A percentile compares a stretch with the other conserved stretches of the same genome.
Evolutionary conservation across 257 asterid species (phyloP).

Genomic region (Petrea volubilis): DNA sequence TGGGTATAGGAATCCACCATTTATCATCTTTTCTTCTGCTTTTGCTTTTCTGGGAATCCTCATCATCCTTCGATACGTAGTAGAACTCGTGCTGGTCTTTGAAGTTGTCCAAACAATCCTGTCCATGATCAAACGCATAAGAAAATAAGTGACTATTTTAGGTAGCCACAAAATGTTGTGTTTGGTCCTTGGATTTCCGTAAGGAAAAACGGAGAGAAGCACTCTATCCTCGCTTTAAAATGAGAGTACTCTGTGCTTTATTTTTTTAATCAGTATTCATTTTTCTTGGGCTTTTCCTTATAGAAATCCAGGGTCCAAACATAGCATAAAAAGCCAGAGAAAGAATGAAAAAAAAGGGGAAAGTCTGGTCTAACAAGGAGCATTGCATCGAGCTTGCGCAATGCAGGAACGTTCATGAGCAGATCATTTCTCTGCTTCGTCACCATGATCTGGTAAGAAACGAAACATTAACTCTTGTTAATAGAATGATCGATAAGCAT

Average conservation of each 20-base stretch:
- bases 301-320: too few species aligned
- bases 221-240: too few species aligned
- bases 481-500: neutral
- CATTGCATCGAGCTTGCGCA: constrained; percentile 59
- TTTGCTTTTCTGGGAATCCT: constrained; percentile 31
- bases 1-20: constrained; percentile 72
- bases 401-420: constrained; percentile 57
- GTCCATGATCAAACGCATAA: neutral
- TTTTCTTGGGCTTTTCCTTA: too few species aligned
- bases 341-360: constrained; percentile 1
- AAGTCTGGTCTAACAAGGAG: constrained; percentile 46
- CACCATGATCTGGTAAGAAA: constrained; percentile 46
- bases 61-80: constrained; percentile 45
- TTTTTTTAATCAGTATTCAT: too few species aligned
- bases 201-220: too few species aligned
- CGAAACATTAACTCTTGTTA: neutral
- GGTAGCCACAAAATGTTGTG: neutral
- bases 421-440: constrained; percentile 66
- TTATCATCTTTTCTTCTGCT: constrained; percentile 43
- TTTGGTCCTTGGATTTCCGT: too few species aligned
- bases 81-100: constrained; percentile 57
- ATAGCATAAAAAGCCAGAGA: too few species aligned
- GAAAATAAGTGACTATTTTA: neutral
- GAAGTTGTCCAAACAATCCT: constrained; percentile 64
- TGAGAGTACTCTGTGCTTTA: too few species aligned